These are phyloP conservation scores for Aureobasidium melanogenum DNA, from an alignment of 2,329 filamentous ascomycete genomes.

Conservation along the genomic window DNA sequence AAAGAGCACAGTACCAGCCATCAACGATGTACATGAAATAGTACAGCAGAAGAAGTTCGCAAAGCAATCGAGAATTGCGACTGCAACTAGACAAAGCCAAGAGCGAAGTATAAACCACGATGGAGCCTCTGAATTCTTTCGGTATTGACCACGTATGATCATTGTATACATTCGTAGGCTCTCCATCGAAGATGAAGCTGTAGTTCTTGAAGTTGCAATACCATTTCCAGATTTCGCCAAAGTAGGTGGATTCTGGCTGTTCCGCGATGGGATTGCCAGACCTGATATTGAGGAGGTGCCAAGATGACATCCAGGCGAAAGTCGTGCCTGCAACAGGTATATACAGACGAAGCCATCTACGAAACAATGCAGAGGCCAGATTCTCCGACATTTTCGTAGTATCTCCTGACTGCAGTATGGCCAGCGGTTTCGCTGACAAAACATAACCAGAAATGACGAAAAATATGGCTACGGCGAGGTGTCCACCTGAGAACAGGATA, in stretches of 20 bases:
- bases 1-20: conserved; percentile 47
- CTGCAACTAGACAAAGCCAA: conserved; percentile 50
- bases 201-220: conserved; percentile 57
- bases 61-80: conserved; percentile 46
- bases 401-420: conserved; percentile 35
- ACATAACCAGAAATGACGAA: conserved; percentile 47
- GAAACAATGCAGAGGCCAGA: conserved; percentile 41
- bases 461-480: conserved; percentile 48
- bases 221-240: conserved; percentile 41
- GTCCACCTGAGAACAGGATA: conserved; percentile 52
- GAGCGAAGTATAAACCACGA: conserved; percentile 51
- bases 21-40: conserved; percentile 3
- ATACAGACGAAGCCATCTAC: conserved; percentile 42
- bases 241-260: not conserved
- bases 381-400: conserved; percentile 32
- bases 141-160: conserved; percentile 57
- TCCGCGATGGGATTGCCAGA: conserved; percentile 25
- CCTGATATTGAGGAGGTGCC: conserved; percentile 46
- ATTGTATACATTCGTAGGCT: conserved; percentile 51
- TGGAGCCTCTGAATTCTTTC: conserved; percentile 54
- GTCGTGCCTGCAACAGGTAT: conserved; percentile 47
- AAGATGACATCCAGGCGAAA: conserved; percentile 43
- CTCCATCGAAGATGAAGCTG: conserved; percentile 55
- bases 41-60: conserved; percentile 44
- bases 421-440: conserved; percentile 39